Evolutionary conservation across 2,329 filamentous ascomycete genomes (phyloP), one percentile per base, ranked within the genome.

Genomic region (Penicillium rolfsii): DNA sequence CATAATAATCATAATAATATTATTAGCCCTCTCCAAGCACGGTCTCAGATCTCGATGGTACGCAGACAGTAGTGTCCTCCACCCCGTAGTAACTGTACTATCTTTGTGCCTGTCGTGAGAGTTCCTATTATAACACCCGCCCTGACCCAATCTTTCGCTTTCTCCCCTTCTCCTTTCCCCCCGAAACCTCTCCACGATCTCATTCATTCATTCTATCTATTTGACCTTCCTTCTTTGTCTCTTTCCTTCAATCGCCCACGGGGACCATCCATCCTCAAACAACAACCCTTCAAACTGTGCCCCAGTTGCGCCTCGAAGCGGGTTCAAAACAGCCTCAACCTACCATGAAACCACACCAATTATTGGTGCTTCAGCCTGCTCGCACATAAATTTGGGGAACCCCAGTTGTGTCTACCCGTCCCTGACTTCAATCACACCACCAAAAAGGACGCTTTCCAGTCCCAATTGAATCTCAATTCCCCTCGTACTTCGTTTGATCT

Each of bases 271-370:
- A 1, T 11, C 36, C 12, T 11, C 28, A 26, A 46, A 28, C n/a
- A 22, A 22, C 30, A 11, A 12, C 11, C 5, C 16, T 41, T 54
- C 33, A 26, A 48, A 58, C 50, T 35, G 24, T 49, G 19, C 19
- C 57, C 36, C 46, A 22, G 48, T 43, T 41, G 24, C 57, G 50
- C 28, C 52, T 49, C 40, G 53, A 56, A 36, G 24, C 16, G 43
- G 41, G 41, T 56, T 45, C 28, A 41, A 46, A 26, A 28, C 41
- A 59, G 41, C 40, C 50, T 49, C 26, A 40, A 53, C 33, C 26
- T 74, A 71, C 52, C 62, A 64, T 64, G 62, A 64, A 61, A 62
- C 59, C 52, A 28, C 30, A 52, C 62, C 60, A 60, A 63, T 60
- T 35, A 45, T 41, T 56, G 52, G 49, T 58, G 55, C 55, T 54